Conservation (phyloP, 1,284 basidiomycete genomes). For the Pholiota adiposa region DNA sequence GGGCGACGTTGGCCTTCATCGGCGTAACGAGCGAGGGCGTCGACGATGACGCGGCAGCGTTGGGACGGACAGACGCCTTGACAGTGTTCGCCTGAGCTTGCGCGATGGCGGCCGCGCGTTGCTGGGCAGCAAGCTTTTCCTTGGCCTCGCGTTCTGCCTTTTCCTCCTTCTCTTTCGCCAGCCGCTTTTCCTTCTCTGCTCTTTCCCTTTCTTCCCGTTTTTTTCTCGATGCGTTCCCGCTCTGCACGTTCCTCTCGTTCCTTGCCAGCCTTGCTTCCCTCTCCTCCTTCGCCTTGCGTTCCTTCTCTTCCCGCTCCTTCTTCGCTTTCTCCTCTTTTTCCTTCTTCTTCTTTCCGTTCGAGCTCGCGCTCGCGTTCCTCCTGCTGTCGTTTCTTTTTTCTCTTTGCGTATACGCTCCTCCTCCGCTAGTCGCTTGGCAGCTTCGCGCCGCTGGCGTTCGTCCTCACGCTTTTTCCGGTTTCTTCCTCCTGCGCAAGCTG, state of each 20-base stretch:
- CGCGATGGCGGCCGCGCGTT: slow-evolving; percentile 33
- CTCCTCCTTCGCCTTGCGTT: slow-evolving; percentile 67
- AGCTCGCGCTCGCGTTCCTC: slow-evolving; percentile 63
- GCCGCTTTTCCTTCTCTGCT: slow-evolving; percentile 44
- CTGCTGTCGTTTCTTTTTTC: slow-evolving; percentile 66
- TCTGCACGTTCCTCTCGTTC: slow-evolving; percentile 68
- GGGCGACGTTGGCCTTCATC: slow-evolving; percentile 27
- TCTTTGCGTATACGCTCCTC: slow-evolving; percentile 81
- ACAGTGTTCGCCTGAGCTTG: slow-evolving; percentile 35
- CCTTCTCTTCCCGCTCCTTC: slow-evolving; percentile 66
- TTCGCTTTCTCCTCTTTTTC: slow-evolving; percentile 69
- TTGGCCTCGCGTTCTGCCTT: slow-evolving; percentile 48
- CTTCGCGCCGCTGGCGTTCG: slow-evolving; percentile 61
- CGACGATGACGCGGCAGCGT: slow-evolving; percentile 53
- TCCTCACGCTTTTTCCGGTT: slow-evolving; percentile 69
- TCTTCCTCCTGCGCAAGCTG: slow-evolving; percentile 65
- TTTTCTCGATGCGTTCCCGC: slow-evolving; percentile 62
- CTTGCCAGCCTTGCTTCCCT: slow-evolving; percentile 55
- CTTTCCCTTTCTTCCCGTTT: slow-evolving; percentile 47
- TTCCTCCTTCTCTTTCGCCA: slow-evolving; percentile 62
- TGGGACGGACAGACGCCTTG: slow-evolving; percentile 32
- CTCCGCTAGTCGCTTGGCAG: slow-evolving; percentile 73
- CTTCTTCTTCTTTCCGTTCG: slow-evolving; percentile 61
- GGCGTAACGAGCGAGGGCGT: slow-evolving; percentile 40
- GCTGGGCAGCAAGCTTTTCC: slow-evolving; percentile 45